Evolutionary conservation across 2,329 filamentous ascomycete species (phyloP).

Genomic region (Colletotrichum chrysophilum): DNA sequence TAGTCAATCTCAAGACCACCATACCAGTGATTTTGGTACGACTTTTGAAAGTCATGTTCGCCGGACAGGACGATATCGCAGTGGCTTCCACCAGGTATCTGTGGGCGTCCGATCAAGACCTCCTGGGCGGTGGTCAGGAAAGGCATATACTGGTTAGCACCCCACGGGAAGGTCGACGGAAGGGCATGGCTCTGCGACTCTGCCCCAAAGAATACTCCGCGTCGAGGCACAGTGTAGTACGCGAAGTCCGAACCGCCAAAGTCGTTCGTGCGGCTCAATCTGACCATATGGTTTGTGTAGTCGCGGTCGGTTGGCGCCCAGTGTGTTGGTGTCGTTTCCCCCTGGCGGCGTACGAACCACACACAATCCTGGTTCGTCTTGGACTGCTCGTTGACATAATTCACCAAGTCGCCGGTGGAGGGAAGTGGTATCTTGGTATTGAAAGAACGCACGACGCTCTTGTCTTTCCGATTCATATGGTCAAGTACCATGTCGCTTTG

Average conservation of each 20-base stretch:
- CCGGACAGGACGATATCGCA: background rate
- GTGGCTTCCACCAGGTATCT: background rate
- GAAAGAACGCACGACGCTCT: background rate
- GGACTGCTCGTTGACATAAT: background rate
- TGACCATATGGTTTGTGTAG: slow-evolving; percentile 11
- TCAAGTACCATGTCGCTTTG: background rate
- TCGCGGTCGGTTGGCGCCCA: slow-evolving; percentile 28
- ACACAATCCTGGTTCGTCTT: background rate
- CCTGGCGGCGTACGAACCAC: slow-evolving; percentile 26
- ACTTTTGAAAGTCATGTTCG: background rate
- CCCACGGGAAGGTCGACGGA: slow-evolving; percentile 19
- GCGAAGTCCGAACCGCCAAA: background rate
- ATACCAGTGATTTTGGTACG: background rate
- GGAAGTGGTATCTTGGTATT: background rate
- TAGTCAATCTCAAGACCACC: slow-evolving; percentile 12
- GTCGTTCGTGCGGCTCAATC: background rate
- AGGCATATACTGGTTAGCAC: slow-evolving; percentile 29
- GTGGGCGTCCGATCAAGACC: slow-evolving; percentile 26
- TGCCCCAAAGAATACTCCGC: background rate
- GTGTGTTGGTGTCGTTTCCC: background rate
- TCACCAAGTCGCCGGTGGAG: background rate
- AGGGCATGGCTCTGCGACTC: background rate
- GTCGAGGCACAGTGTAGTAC: slow-evolving; percentile 4
- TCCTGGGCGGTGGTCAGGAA: slow-evolving; percentile 29
- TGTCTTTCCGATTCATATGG: background rate